Percentiles rank a stretch among this genome's conserved stretches.
Conservation (phyloP, 192 early-diverging fungal genomes). For the Coemansia nantahalensis region DNA sequence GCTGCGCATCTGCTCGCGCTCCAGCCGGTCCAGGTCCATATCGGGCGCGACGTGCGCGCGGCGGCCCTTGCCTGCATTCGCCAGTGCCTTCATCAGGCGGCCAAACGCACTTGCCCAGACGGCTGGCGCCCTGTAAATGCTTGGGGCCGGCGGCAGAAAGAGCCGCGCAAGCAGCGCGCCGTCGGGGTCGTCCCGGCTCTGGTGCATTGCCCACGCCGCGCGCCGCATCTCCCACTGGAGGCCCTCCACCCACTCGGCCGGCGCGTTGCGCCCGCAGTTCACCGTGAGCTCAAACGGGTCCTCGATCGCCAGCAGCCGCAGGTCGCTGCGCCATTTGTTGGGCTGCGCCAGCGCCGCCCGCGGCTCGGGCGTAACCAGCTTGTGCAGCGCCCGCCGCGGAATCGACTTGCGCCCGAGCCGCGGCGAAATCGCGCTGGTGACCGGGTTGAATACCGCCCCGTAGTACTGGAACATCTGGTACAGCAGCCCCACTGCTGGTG, state of each 20-base stretch:
- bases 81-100: background rate
- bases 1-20: no score
- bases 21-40: no score
- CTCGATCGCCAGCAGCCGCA: slow-evolving; percentile 47
- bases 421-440: no score
- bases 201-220: slow-evolving; percentile 23
- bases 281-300: slow-evolving; percentile 32
- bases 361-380: no score
- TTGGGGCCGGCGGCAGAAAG: slow-evolving; percentile 11
- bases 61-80: background rate
- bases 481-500: slow-evolving; percentile 10
- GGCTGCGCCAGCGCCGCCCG: no score
- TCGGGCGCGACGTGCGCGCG: no score
- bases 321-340: no score
- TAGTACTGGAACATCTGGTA: slow-evolving; percentile 35
- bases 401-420: no score
- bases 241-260: slow-evolving; percentile 38
- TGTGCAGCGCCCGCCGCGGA: no score
- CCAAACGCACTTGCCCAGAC: slow-evolving; percentile 27
- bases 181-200: background rate
- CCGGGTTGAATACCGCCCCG: no score
- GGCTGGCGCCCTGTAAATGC: slow-evolving; percentile 8
- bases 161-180: slow-evolving; percentile 9
- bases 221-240: slow-evolving; percentile 52
- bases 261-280: slow-evolving; percentile 36